These are phyloP conservation scores for Talaromyces sp. DNA, from an alignment of 2,329 filamentous ascomycete genomes.

Conservation along the genomic window DNA sequence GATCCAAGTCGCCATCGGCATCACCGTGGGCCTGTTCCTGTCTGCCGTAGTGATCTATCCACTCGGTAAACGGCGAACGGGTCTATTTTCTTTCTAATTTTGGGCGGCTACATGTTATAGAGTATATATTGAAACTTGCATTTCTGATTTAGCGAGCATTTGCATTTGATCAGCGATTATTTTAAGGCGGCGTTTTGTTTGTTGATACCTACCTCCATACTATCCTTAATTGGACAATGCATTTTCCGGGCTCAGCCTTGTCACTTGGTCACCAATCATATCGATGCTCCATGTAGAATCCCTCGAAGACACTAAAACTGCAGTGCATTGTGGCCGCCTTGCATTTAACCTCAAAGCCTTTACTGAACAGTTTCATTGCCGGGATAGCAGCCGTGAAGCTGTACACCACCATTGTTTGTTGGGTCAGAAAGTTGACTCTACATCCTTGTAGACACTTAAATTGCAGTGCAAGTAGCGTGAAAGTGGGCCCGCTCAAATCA, in stretches of 20 bases:
- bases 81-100: conserved; percentile 43
- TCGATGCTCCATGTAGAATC: neutral
- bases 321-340: too few relatives aligned
- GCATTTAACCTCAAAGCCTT: too few relatives aligned
- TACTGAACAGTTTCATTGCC: too few relatives aligned
- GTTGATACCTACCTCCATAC: neutral
- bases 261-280: neutral
- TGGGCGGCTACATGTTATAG: neutral
- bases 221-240: neutral
- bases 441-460: too few relatives aligned
- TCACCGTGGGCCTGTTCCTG: conserved; percentile 46
- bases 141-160: neutral
- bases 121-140: neutral
- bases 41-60: conserved; percentile 47
- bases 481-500: too few relatives aligned
- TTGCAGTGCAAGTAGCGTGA: too few relatives aligned
- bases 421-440: too few relatives aligned
- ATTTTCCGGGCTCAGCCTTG: neutral
- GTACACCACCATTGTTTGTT: too few relatives aligned
- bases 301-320: neutral
- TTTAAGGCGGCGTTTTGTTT: neutral
- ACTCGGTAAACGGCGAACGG: conserved; percentile 45
- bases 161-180: neutral
- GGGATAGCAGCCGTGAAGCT: too few relatives aligned
- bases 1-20: conserved; percentile 48